Evolutionary conservation across 371 early-diverging fungal genomes (phyloP).

Genomic region (Apophysomyces variabilis): DNA sequence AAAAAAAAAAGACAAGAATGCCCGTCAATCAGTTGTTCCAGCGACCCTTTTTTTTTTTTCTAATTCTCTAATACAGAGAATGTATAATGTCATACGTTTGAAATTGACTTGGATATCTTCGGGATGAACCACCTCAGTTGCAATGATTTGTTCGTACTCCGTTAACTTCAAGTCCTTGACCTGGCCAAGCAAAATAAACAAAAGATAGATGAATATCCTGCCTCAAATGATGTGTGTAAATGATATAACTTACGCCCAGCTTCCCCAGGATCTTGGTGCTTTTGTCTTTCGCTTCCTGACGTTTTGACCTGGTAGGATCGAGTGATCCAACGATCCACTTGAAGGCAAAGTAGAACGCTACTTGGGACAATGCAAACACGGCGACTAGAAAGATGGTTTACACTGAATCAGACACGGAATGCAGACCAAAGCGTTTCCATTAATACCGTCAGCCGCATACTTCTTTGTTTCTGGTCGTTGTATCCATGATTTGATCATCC

Average conservation of each 20-base stretch:
- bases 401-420: neutral
- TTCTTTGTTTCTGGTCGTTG: conserved; percentile 67
- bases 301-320: conserved; percentile 77
- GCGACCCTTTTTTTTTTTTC: neutral
- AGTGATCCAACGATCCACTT: conserved; percentile 75
- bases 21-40: neutral
- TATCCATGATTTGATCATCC: conserved; percentile 45
- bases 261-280: conserved; percentile 70
- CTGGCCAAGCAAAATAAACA: conserved; percentile 26
- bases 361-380: conserved; percentile 81
- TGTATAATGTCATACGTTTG: conserved; percentile 53
- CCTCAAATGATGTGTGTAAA: too few relatives aligned
- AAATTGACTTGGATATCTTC: conserved; percentile 91
- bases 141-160: conserved; percentile 94
- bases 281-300: conserved; percentile 75
- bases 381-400: conserved; percentile 49
- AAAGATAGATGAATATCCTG: too few relatives aligned
- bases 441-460: conserved; percentile 67
- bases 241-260: conserved; percentile 65
- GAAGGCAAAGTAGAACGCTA: conserved; percentile 85
- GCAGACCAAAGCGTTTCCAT: neutral
- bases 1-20: neutral
- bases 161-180: conserved; percentile 76
- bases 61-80: conserved; percentile 11
- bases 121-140: conserved; percentile 90